Base-by-base conservation (phyloP, 495 filamentous ascomycete species). In the Bombardia bombarda region DNA sequence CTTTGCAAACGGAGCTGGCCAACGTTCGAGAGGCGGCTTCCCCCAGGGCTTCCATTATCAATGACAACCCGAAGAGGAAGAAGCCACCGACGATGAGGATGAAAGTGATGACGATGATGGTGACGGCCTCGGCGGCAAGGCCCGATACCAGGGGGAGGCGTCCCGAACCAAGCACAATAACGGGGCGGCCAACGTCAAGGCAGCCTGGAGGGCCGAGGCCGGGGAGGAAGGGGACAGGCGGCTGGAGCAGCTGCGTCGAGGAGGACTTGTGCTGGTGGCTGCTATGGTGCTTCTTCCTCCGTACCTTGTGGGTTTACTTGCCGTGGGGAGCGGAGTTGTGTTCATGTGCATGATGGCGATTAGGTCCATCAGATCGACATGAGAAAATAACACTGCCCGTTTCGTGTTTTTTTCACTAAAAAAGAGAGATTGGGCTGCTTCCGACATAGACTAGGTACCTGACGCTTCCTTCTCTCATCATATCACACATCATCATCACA, bases 11-110 rank as follows among this genome's bases (percentile, higher is more conserved):
- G 56, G 51, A 13, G 57, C 44, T 8, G 53, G 57, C 40, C 55
- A 52, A 41, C 58, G 58, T 33, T 34, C 56, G 18, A 56, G 67
- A 28, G 40, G 60, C 3, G 66, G 64, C 17, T 63, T 53, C 49
- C 56, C 56, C 17, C 43, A 57, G 24, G 57, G 62, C n/a, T 73
- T 70, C 63, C 64, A 68, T 34, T 70, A 61, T 50, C 58, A 57
- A 45, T 72, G 68, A 72, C 68, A 70, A 67, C 52, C 68, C 57
- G 45, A 60, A 30, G 43, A 55, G 30, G 58, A 56, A 44, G 58
- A 49, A 42, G 46, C 56, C 30, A 40, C 34, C 24, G 45, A 53
- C 6, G 39, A 49, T 21, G 32, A 32, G 14, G 45, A 44, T 13
- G 26, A 34, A 20, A 43, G 35, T 17, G 49, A 49, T 38, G 32